These are phyloP conservation scores for Aspergillus cavernicola DNA, from an alignment of 495 filamentous ascomycete genomes.

Conservation along the genomic window DNA sequence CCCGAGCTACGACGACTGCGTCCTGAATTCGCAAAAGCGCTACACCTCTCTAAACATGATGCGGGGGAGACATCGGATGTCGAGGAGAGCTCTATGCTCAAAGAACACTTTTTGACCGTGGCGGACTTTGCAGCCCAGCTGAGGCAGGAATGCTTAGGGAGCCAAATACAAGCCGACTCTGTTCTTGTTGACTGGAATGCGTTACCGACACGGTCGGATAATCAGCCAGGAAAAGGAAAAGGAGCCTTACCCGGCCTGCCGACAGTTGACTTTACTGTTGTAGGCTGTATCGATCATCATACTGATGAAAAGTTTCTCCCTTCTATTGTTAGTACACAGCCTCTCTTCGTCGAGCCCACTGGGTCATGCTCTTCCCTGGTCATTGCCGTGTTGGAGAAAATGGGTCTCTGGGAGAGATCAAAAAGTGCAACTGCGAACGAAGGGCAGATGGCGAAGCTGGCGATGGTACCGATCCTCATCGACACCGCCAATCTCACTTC, in stretches of 20 bases:
- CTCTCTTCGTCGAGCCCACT: slow-evolving; percentile 61
- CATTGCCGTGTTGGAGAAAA: slow-evolving; percentile 52
- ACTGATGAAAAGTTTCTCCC: slow-evolving; percentile 70
- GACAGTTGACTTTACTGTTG: slow-evolving; percentile 45
- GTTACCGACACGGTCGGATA: slow-evolving; percentile 48
- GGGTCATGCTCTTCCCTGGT: slow-evolving; percentile 84
- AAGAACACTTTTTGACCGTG: slow-evolving; percentile 39
- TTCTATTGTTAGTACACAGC: slow-evolving; percentile 21
- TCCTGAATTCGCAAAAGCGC: slow-evolving; percentile 63
- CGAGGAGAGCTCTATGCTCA: slow-evolving; percentile 32
- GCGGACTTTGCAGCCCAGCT: slow-evolving; percentile 33
- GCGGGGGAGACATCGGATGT: slow-evolving; percentile 27
- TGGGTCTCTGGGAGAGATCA: slow-evolving; percentile 51
- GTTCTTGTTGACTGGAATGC: slow-evolving; percentile 90
- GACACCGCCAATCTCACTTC: slow-evolving; percentile 75
- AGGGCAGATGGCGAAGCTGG: slow-evolving; percentile 67
- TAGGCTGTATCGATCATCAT: slow-evolving; percentile 92
- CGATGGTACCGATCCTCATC: slow-evolving; percentile 74
- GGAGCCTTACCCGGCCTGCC: slow-evolving; percentile 32
- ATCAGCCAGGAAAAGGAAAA: slow-evolving; percentile 21
- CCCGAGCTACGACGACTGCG: slow-evolving; percentile 54
- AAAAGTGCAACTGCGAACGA: slow-evolving; percentile 22
- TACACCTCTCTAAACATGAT: slow-evolving; percentile 33
- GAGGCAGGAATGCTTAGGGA: background rate
- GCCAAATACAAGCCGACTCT: slow-evolving; percentile 32